These are phyloP conservation scores for Starmerella apis DNA, from an alignment of 805 yeast species.

Conservation along the genomic window DNA sequence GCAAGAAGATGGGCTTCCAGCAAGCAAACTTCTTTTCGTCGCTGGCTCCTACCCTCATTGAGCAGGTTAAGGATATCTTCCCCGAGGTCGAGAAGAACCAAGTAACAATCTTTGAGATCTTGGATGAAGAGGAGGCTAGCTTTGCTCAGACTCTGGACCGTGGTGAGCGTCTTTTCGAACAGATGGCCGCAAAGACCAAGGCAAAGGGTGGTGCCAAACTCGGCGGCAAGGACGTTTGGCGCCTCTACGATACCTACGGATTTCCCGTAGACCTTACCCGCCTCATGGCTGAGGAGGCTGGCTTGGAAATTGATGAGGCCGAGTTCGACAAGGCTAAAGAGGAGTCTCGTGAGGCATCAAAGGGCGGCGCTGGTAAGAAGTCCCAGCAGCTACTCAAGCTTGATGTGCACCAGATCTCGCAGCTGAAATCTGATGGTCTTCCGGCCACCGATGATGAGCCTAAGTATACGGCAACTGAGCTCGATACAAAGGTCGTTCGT, in stretches of 20 bases:
- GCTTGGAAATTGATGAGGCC: conserved; percentile 78
- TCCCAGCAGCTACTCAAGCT: conserved; percentile 55
- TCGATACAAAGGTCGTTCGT: conserved; percentile 58
- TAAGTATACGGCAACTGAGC: conserved; percentile 58
- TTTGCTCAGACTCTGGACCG: conserved; percentile 93
- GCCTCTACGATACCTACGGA: conserved; percentile 95
- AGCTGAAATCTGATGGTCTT: conserved; percentile 48
- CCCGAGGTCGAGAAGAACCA: conserved; percentile 77
- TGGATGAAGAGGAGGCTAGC: conserved; percentile 91
- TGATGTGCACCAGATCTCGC: conserved; percentile 82
- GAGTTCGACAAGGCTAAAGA: conserved; percentile 86
- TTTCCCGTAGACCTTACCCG: conserved; percentile 98
- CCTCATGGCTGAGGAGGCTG: conserved; percentile 97
- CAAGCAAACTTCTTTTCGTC: conserved; percentile 89
- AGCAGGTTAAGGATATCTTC: conserved; percentile 75
- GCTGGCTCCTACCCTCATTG: conserved; percentile 85
- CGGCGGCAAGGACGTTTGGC: conserved; percentile 94
- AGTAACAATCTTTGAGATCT: conserved; percentile 70
- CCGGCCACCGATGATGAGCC: conserved; percentile 73
- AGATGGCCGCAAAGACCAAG: conserved; percentile 75
- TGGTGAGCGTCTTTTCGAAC: conserved; percentile 93
- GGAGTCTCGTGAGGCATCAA: conserved; percentile 89
- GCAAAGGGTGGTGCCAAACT: conserved; percentile 64
- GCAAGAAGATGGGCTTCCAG: conserved; percentile 92
- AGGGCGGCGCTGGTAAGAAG: conserved; percentile 35